A percentile compares a stretch with the other conserved stretches of the same genome.
These are phyloP conservation scores for Didymella pinodella DNA, from an alignment of 2,329 filamentous ascomycete genomes.

Conservation along the genomic window DNA sequence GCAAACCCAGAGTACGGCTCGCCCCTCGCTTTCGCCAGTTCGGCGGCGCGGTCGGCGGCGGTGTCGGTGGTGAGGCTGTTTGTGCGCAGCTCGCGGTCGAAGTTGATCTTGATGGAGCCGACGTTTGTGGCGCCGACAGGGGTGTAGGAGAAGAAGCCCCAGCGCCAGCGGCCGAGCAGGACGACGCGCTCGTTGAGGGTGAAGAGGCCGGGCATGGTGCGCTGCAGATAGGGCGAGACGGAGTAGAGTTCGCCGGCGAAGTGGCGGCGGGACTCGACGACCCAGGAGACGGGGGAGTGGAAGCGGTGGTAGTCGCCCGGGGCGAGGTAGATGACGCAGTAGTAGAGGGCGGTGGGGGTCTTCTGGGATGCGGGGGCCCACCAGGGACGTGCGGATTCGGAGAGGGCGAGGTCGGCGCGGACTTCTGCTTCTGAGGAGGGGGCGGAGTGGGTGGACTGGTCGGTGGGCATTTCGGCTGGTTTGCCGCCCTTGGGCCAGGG, in stretches of 20 bases:
- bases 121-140: slow-evolving; percentile 98
- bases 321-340: slow-evolving; percentile 93
- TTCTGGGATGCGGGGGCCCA: slow-evolving; percentile 54
- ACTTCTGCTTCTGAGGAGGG: slow-evolving; percentile 83
- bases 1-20: slow-evolving; percentile 90
- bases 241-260: slow-evolving; percentile 96
- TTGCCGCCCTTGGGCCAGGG: slow-evolving; percentile 54
- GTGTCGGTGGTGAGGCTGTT: slow-evolving; percentile 94
- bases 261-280: slow-evolving; percentile 92
- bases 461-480: slow-evolving; percentile 64
- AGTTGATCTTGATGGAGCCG: slow-evolving; percentile 95
- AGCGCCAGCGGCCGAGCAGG: slow-evolving; percentile 90
- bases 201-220: slow-evolving; percentile 90
- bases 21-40: slow-evolving; percentile 75
- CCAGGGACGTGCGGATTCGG: slow-evolving; percentile 64
- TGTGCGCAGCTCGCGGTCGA: slow-evolving; percentile 90
- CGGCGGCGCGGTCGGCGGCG: slow-evolving; percentile 84
- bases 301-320: slow-evolving; percentile 99
- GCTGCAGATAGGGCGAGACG: slow-evolving; percentile 93
- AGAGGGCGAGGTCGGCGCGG: slow-evolving; percentile 79
- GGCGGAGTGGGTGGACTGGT: slow-evolving; percentile 75
- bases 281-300: slow-evolving; percentile 94
- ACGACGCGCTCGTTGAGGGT: slow-evolving; percentile 97
- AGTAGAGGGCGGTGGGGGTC: slow-evolving; percentile 77
- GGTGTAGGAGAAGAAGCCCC: slow-evolving; percentile 96